Evolutionary conservation across 192 early-diverging fungal genomes (phyloP).

Genomic region (Backusella tuberculispora): DNA sequence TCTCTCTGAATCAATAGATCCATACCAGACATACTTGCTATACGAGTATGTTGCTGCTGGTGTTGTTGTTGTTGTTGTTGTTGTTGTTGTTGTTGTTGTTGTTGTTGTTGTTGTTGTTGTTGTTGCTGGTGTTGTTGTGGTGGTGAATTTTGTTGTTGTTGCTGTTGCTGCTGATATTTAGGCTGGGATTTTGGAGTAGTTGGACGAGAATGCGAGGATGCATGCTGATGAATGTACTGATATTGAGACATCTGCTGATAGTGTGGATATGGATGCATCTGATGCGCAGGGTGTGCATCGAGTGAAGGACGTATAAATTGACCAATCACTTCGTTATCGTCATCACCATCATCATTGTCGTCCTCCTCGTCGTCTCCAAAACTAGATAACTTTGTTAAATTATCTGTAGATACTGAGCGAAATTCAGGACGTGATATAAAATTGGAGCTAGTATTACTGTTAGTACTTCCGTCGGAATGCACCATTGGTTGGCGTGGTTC

Average conservation of each 20-base stretch:
- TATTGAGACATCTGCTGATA: slow-evolving; percentile 15
- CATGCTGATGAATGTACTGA: slow-evolving; percentile 19
- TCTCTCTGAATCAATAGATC: slow-evolving; percentile 39
- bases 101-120: slow-evolving; percentile 25
- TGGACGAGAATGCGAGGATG: slow-evolving; percentile 5
- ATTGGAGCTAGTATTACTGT: slow-evolving; percentile 11
- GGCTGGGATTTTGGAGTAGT: slow-evolving; percentile 5
- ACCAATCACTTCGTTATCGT: slow-evolving; percentile 24
- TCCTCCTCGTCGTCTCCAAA: not conserved
- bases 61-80: slow-evolving; percentile 6
- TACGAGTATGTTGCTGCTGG: slow-evolving; percentile 11
- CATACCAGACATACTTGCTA: slow-evolving; percentile 37
- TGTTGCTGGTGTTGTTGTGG: slow-evolving; percentile 23
- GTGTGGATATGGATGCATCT: slow-evolving; percentile 17
- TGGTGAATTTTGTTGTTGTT: slow-evolving; percentile 16
- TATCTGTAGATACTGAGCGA: not conserved
- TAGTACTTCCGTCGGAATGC: slow-evolving; percentile 26
- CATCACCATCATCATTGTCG: not conserved
- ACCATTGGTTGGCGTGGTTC: not conserved
- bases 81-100: slow-evolving; percentile 29
- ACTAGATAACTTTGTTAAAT: slow-evolving; percentile 6
- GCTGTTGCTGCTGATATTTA: slow-evolving; percentile 13
- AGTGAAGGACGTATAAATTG: slow-evolving; percentile 12
- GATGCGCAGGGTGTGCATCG: slow-evolving; percentile 20
- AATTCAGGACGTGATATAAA: slow-evolving; percentile 4